Base-by-base conservation (phyloP, 345 rosid species). In the Salix exigua region DNA sequence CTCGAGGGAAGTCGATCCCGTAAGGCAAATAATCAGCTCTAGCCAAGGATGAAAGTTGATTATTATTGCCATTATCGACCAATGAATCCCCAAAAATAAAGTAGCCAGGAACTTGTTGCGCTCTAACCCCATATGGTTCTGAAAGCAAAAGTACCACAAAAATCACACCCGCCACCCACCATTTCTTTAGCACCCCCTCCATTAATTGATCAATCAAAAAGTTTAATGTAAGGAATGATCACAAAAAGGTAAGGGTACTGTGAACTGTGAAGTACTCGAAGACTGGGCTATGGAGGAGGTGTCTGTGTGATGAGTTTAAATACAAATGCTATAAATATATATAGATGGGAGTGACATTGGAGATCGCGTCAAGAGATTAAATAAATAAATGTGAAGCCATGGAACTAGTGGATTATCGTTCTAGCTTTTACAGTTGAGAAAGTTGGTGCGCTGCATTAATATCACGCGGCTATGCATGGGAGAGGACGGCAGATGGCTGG, bases 61-160 rank as follows among this genome's bases (percentile, higher is more conserved):
- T 94, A 81, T 94, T 94, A 79, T 94, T 94, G 74, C 98, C 98
- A 79, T 86, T 91, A 46, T 94, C 98, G n/a, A 91, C 96, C 87
- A 94, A 81, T 26, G 98, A 94, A 72, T 94, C 98, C 68, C 98
- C 98, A 66, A 94, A 94, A 68, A 92, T 81, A 79, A 92, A 94
- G 86, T 85, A 92, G 77, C 97, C 90, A 35, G 98, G 97, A 37
- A 82, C 97, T 72, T 88, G 90, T 2, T 93, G 92, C 33, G 84
- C 91, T 55, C 42, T 77, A 23, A 66, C 83, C 4, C 70, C 80
- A 51, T 66, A 66, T 11, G 23, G 5, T 58, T n/a, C 62, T 60
- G 35, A 16, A 11, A 19, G 35, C 19, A 35, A 30, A 16, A 40
- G 2, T 38, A 62, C 11, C 38, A 68, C 3, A 28, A 73, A 19